A percentile compares a stretch with the other conserved stretches of the same genome.
Conservation (phyloP, 495 filamentous ascomycete species). For the Rhypophila decipiens region DNA sequence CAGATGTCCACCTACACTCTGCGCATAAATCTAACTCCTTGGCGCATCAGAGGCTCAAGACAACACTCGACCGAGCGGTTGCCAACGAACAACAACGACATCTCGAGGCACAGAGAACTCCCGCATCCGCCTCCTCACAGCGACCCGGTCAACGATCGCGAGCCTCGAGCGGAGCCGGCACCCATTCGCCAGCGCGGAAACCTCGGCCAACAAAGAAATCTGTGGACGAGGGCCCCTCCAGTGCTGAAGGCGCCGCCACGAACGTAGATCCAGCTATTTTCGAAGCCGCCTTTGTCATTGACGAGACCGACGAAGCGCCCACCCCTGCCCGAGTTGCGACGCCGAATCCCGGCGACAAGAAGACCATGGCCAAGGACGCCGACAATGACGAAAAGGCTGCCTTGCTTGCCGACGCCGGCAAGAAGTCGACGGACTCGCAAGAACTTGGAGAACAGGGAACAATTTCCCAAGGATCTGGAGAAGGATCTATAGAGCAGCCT, state of each 20-base stretch:
- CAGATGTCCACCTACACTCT: background rate
- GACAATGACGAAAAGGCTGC: conserved; percentile 28
- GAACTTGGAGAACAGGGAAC: conserved; percentile 8
- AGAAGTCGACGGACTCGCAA: background rate
- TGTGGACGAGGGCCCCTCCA: conserved; percentile 28
- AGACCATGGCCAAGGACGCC: conserved; percentile 19
- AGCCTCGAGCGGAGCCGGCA: conserved; percentile 38
- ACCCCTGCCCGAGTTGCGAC: conserved; percentile 41
- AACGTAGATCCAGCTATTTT: conserved; percentile 78
- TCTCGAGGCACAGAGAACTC: conserved; percentile 44
- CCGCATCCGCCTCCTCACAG: conserved; percentile 42
- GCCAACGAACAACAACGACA: conserved; percentile 79
- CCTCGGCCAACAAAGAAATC: conserved; percentile 42
- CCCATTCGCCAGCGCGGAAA: conserved; percentile 31
- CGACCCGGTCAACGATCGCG: conserved; percentile 47
- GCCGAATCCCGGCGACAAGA: conserved; percentile 35
- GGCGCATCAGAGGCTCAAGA: conserved; percentile 64
- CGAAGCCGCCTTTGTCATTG: conserved; percentile 73
- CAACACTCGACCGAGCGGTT: conserved; percentile 77
- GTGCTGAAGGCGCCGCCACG: conserved; percentile 35
- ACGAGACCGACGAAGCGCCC: conserved; percentile 58
- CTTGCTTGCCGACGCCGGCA: conserved; percentile 5
- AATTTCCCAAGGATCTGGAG: background rate
- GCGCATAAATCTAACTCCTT: background rate
- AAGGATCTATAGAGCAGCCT: conserved; percentile 3